phyloP scores from a whole-genome alignment of 306 rosid genomes.

The Acmispon strigosus region DNA sequence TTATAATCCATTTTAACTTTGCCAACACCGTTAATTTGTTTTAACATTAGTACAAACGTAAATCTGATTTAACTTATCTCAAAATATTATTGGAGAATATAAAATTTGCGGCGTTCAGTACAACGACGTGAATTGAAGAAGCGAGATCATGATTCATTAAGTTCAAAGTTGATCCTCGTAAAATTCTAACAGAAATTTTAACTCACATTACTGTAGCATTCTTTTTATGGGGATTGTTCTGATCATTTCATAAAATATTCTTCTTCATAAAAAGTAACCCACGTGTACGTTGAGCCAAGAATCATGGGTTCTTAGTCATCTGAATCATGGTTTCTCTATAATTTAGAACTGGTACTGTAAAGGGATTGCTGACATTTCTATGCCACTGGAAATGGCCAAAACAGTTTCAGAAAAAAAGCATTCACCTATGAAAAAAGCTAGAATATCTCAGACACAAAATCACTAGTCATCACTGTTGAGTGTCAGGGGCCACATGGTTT shows the following conservation, averaged over 20 bases:
- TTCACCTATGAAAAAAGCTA: background rate
- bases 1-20: no score
- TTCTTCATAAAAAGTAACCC: constrained; percentile 24
- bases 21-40: no score
- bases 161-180: no score
- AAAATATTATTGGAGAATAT: no score
- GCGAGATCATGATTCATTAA: no score
- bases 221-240: no score
- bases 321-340: constrained; percentile 23
- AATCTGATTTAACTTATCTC: no score
- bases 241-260: constrained; percentile 4
- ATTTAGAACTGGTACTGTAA: constrained; percentile 7
- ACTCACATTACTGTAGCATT: no score
- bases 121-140: no score
- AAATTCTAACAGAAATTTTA: no score
- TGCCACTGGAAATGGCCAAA: constrained; percentile 36
- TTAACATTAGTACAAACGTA: no score
- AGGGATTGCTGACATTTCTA: constrained; percentile 32
- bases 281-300: constrained; percentile 52
- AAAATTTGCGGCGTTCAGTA: no score
- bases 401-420: constrained; percentile 22
- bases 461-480: constrained; percentile 29
- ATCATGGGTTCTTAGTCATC: constrained; percentile 33
- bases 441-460: constrained; percentile 20
- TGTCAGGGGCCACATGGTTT: constrained; percentile 44